Base-by-base conservation (phyloP, 1,284 basidiomycete genomes). In the Kalmanozyma brasiliensis region DNA sequence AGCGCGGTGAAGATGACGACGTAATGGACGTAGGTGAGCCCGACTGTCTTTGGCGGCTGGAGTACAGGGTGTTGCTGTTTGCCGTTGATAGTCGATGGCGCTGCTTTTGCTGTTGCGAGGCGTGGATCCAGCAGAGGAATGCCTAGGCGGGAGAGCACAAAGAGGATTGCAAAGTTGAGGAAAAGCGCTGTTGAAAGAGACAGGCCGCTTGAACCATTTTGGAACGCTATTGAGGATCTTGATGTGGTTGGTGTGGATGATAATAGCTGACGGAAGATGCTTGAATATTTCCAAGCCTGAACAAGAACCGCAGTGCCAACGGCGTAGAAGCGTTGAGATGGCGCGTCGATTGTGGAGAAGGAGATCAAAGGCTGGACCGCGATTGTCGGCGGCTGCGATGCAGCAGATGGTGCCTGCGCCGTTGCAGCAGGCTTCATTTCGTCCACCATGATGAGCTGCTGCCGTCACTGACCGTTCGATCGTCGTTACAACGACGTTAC, bases 51-150 rank as follows among this genome's bases (percentile, higher is more conserved):
- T 58, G 81, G 78, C 16, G 76, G 73, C 23, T 91, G 90, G 76
- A 93, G 91, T 71, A 91, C 77, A 19, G 90, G 53, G 3, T 87
- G 89, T 78, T 92, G 87, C 34, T 90, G 14, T 20, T 41, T 66
- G 35, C 88, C 84, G 82, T 87, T 88, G 2, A 90, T 77, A 1
- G 84, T 73, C 8, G 86, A 61, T 33, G 91, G 85, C 74, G 90
- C 87, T 26, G 89, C 84, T 11, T 86, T 63, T 29, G 89, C 85
- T 4, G 88, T 85, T 14, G 88, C 85, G 75, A 85, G 88, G 63
- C 85, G 86, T 74, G 91, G 91, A 55, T 86, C 87, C 45, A 93
- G 85, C 36, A 90, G 85, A 11, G 92, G 91, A 84, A 93, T 91
- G 59, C 89, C 88, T 19, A 93, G 85, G 67, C 85, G 85, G 2